These are phyloP conservation scores for Cryphonectria japonica DNA, from an alignment of 2,329 filamentous ascomycete species.

Conservation along the genomic window DNA sequence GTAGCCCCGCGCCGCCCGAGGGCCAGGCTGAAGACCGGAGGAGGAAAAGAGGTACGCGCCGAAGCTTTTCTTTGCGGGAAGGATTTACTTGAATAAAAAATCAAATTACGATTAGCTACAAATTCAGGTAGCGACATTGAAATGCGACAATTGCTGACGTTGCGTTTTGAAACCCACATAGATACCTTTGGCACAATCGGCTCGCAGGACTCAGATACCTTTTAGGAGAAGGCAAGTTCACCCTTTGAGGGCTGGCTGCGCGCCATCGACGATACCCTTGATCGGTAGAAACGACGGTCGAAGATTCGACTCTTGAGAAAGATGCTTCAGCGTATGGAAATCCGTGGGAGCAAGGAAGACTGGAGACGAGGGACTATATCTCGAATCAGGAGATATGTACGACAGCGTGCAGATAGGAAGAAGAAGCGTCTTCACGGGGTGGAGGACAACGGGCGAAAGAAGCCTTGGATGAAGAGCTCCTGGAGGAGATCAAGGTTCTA, in stretches of 20 bases:
- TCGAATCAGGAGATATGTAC: background rate
- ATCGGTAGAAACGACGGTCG: slow-evolving; percentile 18
- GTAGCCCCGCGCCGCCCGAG: slow-evolving; percentile 44
- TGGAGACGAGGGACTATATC: slow-evolving; percentile 2
- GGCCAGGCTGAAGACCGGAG: slow-evolving; percentile 51
- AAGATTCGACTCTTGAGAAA: background rate
- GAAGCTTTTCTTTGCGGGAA: slow-evolving; percentile 19
- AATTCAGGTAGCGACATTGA: background rate
- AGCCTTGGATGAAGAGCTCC: background rate
- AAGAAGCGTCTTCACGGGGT: background rate
- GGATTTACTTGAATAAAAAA: background rate
- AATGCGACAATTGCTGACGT: slow-evolving; percentile 6
- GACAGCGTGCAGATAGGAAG: background rate
- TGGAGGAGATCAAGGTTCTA: slow-evolving; percentile 10
- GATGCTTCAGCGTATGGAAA: background rate
- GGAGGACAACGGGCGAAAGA: background rate
- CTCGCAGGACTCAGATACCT: slow-evolving; percentile 59
- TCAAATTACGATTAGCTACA: background rate
- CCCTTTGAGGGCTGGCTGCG: slow-evolving; percentile 25
- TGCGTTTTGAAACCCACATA: slow-evolving; percentile 32
- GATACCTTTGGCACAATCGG: slow-evolving; percentile 58
- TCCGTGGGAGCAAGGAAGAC: background rate
- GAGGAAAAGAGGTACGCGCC: slow-evolving; percentile 59
- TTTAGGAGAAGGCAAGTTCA: slow-evolving; percentile 42
- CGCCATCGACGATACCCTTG: slow-evolving; percentile 23